Evolutionary conservation across 805 yeast species (phyloP), one percentile per base, ranked within the genome.

Genomic region (Teunomyces cretensis): DNA sequence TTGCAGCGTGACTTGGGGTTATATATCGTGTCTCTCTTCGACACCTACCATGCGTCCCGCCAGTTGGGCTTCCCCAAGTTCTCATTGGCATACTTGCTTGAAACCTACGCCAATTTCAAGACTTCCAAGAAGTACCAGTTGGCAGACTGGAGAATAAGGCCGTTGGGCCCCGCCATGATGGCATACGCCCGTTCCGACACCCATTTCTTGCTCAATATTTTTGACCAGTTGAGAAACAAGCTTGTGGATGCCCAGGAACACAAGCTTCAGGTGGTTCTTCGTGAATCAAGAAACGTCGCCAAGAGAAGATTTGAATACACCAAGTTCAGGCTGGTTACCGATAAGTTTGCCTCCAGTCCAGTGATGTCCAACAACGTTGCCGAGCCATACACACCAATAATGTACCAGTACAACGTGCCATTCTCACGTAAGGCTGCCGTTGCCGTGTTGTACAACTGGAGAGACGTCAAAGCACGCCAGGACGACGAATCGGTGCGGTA

Each of bases 141-240:
- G 49, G 96, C 98, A 1, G 99, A 94, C 65, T 94, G 99, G 99
- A 79, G 99, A 61, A 67, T 84, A 6, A 76, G 99, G 52, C 99
- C 99, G 0, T 68, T 94, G 42, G 78, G 88, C 1, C 62, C 70
- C 8, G 81, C 88, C 31, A 85, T 94, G 91, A 65, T 74, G 48
- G 79, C 84, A 12, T 94, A 94, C 62, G 99, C 99, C 0, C 78
- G 96, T 51, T 86, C 97, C 0, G 99, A 94, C 65, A 94, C 99
- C 0, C 99, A 94, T 64, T 94, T 90, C 57, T 67, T 94, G 42
- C 72, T 94, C 30, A 79, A 86, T 62, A 86, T 94, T 12, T 94
- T 75, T 65, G 92, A 89, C 57, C 79, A 79, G 50, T 65, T 94
- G 64, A 81, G 81, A 49, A 84, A 84, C 52, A 73, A 75, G 56